Evolutionary conservation across 441 rosid genomes (phyloP), one percentile per base, ranked within the genome.

Genomic region (Biscutella auriculata): DNA sequence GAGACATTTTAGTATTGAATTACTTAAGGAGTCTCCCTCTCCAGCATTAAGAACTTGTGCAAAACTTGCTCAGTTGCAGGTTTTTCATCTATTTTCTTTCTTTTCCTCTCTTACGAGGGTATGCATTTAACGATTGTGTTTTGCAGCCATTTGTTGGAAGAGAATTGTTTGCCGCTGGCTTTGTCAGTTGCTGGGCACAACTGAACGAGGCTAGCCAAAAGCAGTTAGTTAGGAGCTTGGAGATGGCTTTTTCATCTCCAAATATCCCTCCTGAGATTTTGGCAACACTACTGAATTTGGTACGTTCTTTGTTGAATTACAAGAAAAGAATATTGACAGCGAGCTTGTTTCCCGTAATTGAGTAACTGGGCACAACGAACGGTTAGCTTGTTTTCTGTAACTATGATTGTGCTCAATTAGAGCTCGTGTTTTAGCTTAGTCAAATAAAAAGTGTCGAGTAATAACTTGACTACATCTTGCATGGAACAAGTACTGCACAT

Each of bases 1-100:
- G 99, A 79, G 99, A 79, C 99, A 94, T 81, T 90, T 94, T 67
- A 94, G 99, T 77, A 94, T 94, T 77, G 97, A 94, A 70, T 90
- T 91, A 56, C 75, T 94, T 12, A 90, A 88, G 77, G 95, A 90
- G 77, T 94, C 99, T 68, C 99, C 99, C 71, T 90, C 94, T 73
- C 97, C 99, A 29, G 99, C 97, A 57, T 73, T 94, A 71, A 81
- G 91, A 79, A 88, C 99, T 42, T 94, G 99, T 71, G 95, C 96
- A 63, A 83, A 92, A 75, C 93, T 94, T 66, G 99, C 99, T 45
- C 99, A 95, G 71, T 70, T 86, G 66, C 98, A 91, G 95, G 99
- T 91, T 58, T 57, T 51, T 28, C 32, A 75, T 30, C 32, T 65
- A 16, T 51, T 48, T 21, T 6, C 63, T 44, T 66, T 42, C 47